Percentiles rank a stretch among this genome's conserved stretches.
Conservation (phyloP, 129 eudicot species). For the Flaveria sonorensis region DNA sequence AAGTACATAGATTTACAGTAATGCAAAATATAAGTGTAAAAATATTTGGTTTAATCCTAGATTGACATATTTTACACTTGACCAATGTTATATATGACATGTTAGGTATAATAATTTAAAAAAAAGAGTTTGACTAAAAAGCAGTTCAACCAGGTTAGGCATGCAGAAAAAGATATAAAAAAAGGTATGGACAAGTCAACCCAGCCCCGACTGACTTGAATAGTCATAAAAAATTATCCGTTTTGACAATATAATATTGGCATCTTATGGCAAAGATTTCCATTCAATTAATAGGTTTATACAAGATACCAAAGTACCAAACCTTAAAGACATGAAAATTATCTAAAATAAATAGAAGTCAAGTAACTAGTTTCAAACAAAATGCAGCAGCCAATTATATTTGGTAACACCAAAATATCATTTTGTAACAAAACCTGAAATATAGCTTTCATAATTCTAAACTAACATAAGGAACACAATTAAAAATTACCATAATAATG, state of each 20-base stretch:
- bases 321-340: background rate
- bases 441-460: conserved; percentile 2
- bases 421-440: conserved; percentile 5
- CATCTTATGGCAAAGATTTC: conserved; percentile 4
- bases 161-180: too few relatives aligned
- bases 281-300: conserved; percentile 9
- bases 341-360: background rate
- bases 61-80: too few relatives aligned
- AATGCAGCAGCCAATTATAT: conserved; percentile 3
- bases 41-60: too few relatives aligned
- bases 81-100: too few relatives aligned
- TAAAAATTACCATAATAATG: conserved; percentile 15
- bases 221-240: too few relatives aligned
- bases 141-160: too few relatives aligned
- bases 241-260: background rate
- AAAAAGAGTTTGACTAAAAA: too few relatives aligned
- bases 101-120: too few relatives aligned
- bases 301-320: conserved; percentile 2
- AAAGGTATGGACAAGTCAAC: too few relatives aligned
- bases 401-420: background rate
- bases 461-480: conserved; percentile 4
- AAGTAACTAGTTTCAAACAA: background rate
- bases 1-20: too few relatives aligned
- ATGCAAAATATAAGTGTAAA: too few relatives aligned
- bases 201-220: too few relatives aligned